Evolutionary conservation across 2,329 filamentous ascomycete genomes (phyloP).

Genomic region (Periconia digitata): DNA sequence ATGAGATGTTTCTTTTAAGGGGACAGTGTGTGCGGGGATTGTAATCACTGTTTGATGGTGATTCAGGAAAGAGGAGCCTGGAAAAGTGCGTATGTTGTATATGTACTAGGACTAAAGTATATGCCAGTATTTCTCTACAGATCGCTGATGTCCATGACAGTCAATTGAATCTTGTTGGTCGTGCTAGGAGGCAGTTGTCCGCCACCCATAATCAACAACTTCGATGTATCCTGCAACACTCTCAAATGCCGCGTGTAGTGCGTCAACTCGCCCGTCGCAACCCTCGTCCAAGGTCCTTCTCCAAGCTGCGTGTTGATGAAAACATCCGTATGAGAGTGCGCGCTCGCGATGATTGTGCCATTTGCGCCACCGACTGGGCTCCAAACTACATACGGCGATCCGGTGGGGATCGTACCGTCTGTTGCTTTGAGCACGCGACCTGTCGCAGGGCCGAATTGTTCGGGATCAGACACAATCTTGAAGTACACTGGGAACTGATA

Average conservation of each 20-base stretch:
- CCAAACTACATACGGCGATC: slow-evolving; percentile 57
- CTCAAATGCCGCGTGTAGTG: slow-evolving; percentile 52
- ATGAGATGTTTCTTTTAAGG: background rate
- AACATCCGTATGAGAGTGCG: slow-evolving; percentile 44
- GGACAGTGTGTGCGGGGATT: background rate
- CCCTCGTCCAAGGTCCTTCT: slow-evolving; percentile 49
- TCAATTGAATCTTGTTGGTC: slow-evolving; percentile 34
- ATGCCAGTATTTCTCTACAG: slow-evolving; percentile 14
- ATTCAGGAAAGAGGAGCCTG: background rate
- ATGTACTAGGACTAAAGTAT: background rate
- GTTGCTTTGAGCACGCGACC: slow-evolving; percentile 47
- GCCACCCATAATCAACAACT: slow-evolving; percentile 47
- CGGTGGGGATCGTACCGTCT: slow-evolving; percentile 49
- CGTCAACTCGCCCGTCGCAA: slow-evolving; percentile 43
- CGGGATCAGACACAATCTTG: slow-evolving; percentile 51
- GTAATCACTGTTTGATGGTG: too few species aligned
- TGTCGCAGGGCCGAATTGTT: slow-evolving; percentile 47
- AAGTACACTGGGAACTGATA: slow-evolving; percentile 57
- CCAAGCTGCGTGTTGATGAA: slow-evolving; percentile 53
- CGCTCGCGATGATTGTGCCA: slow-evolving; percentile 54
- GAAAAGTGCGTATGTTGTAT: background rate
- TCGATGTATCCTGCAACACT: slow-evolving; percentile 39
- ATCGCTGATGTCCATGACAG: slow-evolving; percentile 35
- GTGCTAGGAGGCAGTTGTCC: slow-evolving; percentile 40
- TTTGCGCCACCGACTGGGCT: slow-evolving; percentile 50